A percentile compares a stretch with the other conserved stretches of the same genome.
These are phyloP conservation scores for Fusarium mangiferae DNA, from an alignment of 2,329 filamentous ascomycete species.

Conservation along the genomic window DNA sequence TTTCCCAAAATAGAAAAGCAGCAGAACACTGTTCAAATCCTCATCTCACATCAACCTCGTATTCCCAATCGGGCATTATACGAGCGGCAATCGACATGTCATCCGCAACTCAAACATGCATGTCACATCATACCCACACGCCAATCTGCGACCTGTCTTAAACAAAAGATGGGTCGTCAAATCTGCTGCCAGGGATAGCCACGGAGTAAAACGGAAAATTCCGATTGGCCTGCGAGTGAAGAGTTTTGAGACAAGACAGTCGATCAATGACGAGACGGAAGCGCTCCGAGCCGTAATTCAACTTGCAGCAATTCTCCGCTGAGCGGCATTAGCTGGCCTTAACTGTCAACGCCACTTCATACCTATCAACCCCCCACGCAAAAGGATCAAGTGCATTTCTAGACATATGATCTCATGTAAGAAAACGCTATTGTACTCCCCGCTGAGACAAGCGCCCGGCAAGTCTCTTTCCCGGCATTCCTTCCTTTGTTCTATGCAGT, in stretches of 20 bases:
- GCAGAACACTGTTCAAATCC: accelerated
- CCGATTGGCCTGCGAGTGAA: neutral
- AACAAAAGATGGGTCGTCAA: neutral
- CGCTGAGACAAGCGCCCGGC: neutral
- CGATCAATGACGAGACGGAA: neutral
- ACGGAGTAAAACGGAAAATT: neutral
- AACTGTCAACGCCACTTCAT: neutral
- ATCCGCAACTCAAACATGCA: neutral
- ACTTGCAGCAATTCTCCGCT: neutral
- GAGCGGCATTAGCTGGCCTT: neutral
- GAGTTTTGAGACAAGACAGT: neutral
- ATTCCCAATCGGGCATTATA: neutral
- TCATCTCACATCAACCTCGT: neutral
- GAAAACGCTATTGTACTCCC: neutral
- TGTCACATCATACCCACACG: neutral
- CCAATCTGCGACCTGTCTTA: neutral
- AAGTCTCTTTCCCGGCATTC: neutral
- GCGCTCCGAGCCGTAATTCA: neutral
- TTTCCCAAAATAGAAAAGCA: neutral
- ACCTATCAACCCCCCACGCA: neutral
- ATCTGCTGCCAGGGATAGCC: neutral
- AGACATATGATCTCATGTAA: neutral
- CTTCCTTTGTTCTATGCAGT: neutral
- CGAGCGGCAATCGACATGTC: neutral
- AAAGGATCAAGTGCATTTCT: neutral